Evolutionary conservation across 257 asterid genomes (phyloP), one percentile per base, ranked within the genome.

Genomic region (Primulina eburnea): DNA sequence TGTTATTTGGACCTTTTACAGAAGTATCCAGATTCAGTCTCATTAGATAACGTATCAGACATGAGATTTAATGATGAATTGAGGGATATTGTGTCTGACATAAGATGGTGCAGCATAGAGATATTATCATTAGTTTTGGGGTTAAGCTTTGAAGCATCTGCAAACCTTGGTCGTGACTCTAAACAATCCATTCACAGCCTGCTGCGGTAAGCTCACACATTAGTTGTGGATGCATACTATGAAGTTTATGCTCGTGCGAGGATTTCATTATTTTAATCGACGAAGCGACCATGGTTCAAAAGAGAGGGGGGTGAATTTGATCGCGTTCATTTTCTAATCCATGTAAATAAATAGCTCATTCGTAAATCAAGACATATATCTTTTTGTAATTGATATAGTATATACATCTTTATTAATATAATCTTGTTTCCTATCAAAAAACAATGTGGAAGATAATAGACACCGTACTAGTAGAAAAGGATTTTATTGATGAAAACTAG

Each of bases 51-150:
- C 65, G 26, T 68, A 65, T 65, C 64, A 64, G 96, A 94, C 77
- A 34, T 89, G 70, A 80, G 79, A 53, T 65, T 33, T 64, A 81
- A 80, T 65, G 77, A 80, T n/a, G 76, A 63, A 75, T 56, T 67
- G 30, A 76, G 78, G 67, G 73, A 78, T 77, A 82, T 68, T 76
- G 28, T 68, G 62, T 65, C 63, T 68, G 96, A 94, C 80, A 55
- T 91, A 70, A 82, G 79, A 77, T 94, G 99, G 99, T 94, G 87
- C 80, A 73, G 82, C 68, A 62, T 79, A 29, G 80, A 81, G 68
- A 88, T 91, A 70, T 52, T 85, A 55, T 78, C 88, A 28, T 60
- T 76, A 70, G 79, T 83, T 67, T 70, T 88, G 79, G 82, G 76
- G 82, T 76, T 78, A 77, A 84, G 83, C 79, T 89, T 75, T 79